Conservation (phyloP, 148 eudicot genomes). For the Camellia lanceoleosa region DNA sequence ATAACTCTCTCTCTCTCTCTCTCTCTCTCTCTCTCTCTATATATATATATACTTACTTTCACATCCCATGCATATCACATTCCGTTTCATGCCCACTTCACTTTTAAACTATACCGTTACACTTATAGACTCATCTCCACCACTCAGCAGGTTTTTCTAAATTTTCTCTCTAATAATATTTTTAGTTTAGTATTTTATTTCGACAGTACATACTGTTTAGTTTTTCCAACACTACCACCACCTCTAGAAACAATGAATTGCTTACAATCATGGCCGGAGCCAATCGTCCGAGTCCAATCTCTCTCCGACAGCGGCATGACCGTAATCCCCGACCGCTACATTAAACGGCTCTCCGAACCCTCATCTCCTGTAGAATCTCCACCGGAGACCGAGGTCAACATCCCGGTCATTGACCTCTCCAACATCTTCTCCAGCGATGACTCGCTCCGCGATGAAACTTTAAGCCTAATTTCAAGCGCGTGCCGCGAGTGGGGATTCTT, state of each 20-base stretch:
- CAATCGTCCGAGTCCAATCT: constrained; percentile 42
- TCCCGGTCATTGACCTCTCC: constrained; percentile 40
- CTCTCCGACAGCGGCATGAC: constrained; percentile 45
- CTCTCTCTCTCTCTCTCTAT: neutral
- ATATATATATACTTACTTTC: neutral
- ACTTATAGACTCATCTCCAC: neutral
- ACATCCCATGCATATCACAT: constrained; percentile 3
- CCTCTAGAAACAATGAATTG: constrained; percentile 15
- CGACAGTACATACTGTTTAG: too few relatives aligned
- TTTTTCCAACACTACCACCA: neutral
- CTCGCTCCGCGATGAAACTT: constrained; percentile 9
- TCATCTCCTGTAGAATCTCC: neutral
- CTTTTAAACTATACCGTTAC: neutral
- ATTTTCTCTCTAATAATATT: too few relatives aligned
- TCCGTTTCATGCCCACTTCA: neutral
- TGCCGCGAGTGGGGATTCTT: constrained; percentile 57
- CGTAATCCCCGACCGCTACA: constrained; percentile 40
- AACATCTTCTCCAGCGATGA: constrained; percentile 24
- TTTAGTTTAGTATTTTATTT: too few relatives aligned
- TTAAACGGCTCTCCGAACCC: constrained; percentile 28
- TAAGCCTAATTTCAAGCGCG: constrained; percentile 23
- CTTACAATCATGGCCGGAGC: constrained; percentile 50
- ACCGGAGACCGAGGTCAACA: constrained; percentile 1
- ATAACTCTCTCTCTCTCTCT: neutral
- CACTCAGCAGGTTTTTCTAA: too few relatives aligned